Base-by-base conservation (phyloP, 306 rosid species). In the Cajanus cajan region DNA sequence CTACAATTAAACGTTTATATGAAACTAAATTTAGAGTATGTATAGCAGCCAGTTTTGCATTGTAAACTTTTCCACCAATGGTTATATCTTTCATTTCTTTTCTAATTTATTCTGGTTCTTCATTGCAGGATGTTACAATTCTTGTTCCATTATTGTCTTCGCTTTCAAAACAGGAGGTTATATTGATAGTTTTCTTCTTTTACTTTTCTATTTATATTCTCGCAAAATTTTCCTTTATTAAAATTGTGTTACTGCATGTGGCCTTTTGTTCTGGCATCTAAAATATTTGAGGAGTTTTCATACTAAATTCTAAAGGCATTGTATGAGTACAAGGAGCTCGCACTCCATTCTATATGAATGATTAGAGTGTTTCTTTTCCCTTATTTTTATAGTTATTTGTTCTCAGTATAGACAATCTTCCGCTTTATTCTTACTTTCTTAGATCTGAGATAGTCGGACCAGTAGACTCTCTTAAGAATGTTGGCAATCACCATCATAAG, bases 131-230 rank as follows among this genome's bases (percentile, higher is more conserved):
- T 80, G 99, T 96, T 86, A 84, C 99, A 71, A 96, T 96, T 85
- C 97, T 96, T 59, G 96, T 96, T 79, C 99, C 99, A 14, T 86
- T 96, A 86, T 80, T 96, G 78, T 79, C 97, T 74, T 93, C 97
- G 2, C 96, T 96, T 76, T 83, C 98, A 73, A 96, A 89, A 89
- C 84, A 80, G 47, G 99, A 96, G 98, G 99, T 96, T 40, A 84
- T 80, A 50, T 68, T 24, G 52, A 50, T 83, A 22, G 24, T 50
- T 67, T 37, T 68, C 21, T 73, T 47, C 61, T 84, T 33, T 37
- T 66, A 15, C 64, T 76, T 48, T 62, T 79, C 54, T 37, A 36
- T 82, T 47, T 68, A 51, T 69, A 28, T 76, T 67, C 45, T 44
- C 25, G 34, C 21, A 13, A 50, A 55, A 40, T 71, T 39, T 5